A percentile compares a stretch with the other conserved stretches of the same genome.
Conservation (phyloP, 2,329 filamentous ascomycete species). For the Colletotrichum tropicicola region DNA sequence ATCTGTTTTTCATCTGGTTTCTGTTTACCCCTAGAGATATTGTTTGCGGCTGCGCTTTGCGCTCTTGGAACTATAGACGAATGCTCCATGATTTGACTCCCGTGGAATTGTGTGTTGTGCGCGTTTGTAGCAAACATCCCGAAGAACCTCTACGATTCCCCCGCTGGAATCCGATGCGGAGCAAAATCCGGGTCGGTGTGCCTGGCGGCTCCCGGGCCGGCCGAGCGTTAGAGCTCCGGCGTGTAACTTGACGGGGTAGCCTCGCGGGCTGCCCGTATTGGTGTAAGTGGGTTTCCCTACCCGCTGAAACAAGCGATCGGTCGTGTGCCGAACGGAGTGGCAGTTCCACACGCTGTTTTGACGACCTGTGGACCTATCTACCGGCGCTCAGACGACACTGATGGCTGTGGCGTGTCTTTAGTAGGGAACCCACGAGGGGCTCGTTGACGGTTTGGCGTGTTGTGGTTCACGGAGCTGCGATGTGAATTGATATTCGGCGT, state of each 20-base stretch:
- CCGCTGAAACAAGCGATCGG: background rate
- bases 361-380: no score
- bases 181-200: slow-evolving; percentile 4
- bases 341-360: no score
- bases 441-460: no score
- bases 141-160: background rate
- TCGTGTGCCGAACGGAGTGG: background rate
- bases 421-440: no score
- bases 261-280: background rate
- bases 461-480: no score
- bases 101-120: background rate
- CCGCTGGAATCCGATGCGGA: background rate
- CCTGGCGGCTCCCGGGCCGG: slow-evolving; percentile 14
- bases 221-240: slow-evolving; percentile 10
- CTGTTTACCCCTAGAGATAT: slow-evolving; percentile 10
- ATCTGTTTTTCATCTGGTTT: slow-evolving; percentile 21
- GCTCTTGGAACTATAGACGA: slow-evolving; percentile 16
- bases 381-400: no score
- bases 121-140: background rate
- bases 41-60: slow-evolving; percentile 1
- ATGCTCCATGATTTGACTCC: background rate
- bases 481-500: no score
- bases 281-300: background rate
- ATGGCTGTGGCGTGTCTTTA: no score
- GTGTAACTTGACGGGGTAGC: background rate